Evolutionary conservation across 176 grass and related monocot species (phyloP).

Genomic region (Sorghum bicolor): Sorghum_bicolor_NCBIv3 NC_012873.2:3260001-3260500

Average conservation of each 20-base stretch:
- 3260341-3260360: slow-evolving; percentile 25
- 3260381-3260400: slow-evolving; percentile 86
- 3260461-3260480: slow-evolving; percentile 68
- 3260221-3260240: slow-evolving; percentile 35
- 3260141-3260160: slow-evolving; percentile 95
- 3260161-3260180: slow-evolving; percentile 85
- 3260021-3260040: slow-evolving; percentile 99
- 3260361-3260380: slow-evolving; percentile 76
- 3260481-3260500: background rate
- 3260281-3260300: background rate
- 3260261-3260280: background rate
- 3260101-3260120: background rate
- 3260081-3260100: background rate
- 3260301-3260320: background rate
- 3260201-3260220: slow-evolving; percentile 93
- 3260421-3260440: slow-evolving; percentile 90
- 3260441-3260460: slow-evolving; percentile 70
- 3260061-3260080: background rate
- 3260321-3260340: background rate
- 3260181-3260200: slow-evolving; percentile 91
- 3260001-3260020: slow-evolving; percentile 87
- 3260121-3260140: slow-evolving; percentile 50
- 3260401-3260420: slow-evolving; percentile 87
- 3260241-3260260: background rate
- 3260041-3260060: slow-evolving; percentile 65